phyloP scores from a whole-genome alignment of 208 protist genomes.

The Trypanosoma platydactyli region DNA sequence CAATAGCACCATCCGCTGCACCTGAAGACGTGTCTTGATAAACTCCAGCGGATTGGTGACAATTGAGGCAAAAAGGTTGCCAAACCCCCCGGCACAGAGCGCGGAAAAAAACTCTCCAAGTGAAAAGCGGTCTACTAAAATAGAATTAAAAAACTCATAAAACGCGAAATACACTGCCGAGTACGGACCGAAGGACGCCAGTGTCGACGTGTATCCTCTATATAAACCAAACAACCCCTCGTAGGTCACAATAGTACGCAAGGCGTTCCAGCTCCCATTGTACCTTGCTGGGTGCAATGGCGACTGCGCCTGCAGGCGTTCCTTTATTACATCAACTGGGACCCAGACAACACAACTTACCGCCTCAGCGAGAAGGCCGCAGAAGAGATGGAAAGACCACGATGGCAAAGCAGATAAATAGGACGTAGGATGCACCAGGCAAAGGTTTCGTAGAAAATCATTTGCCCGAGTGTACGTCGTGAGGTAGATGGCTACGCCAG shows the following conservation, averaged over 20 bases:
- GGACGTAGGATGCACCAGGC: background rate
- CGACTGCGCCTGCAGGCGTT: constrained; percentile 83
- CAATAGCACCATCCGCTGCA: constrained; percentile 67
- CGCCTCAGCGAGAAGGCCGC: constrained; percentile 75
- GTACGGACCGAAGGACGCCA: constrained; percentile 88
- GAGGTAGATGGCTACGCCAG: constrained; percentile 79
- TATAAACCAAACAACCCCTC: constrained; percentile 82
- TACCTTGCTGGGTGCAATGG: constrained; percentile 57
- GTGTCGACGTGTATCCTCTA: constrained; percentile 82
- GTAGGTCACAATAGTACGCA: constrained; percentile 51
- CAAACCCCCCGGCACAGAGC: constrained; percentile 52
- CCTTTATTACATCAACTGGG: constrained; percentile 86
- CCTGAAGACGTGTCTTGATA: constrained; percentile 89
- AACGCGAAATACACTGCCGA: constrained; percentile 88
- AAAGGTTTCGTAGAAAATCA: constrained; percentile 12
- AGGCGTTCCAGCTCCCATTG: constrained; percentile 55
- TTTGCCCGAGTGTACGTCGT: constrained; percentile 61
- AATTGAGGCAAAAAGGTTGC: constrained; percentile 62
- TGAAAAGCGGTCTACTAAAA: constrained; percentile 28
- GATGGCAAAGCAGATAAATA: constrained; percentile 20
- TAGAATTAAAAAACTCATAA: constrained; percentile 62
- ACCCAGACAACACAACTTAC: constrained; percentile 88
- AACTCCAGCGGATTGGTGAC: constrained; percentile 89
- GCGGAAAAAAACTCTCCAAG: constrained; percentile 37
- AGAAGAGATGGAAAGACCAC: constrained; percentile 49